Percentiles rank a stretch among this genome's conserved stretches.
These are phyloP conservation scores for Tetrastigma voinierianum DNA, from an alignment of 164 flowering plant species.

Conservation along the genomic window DNA sequence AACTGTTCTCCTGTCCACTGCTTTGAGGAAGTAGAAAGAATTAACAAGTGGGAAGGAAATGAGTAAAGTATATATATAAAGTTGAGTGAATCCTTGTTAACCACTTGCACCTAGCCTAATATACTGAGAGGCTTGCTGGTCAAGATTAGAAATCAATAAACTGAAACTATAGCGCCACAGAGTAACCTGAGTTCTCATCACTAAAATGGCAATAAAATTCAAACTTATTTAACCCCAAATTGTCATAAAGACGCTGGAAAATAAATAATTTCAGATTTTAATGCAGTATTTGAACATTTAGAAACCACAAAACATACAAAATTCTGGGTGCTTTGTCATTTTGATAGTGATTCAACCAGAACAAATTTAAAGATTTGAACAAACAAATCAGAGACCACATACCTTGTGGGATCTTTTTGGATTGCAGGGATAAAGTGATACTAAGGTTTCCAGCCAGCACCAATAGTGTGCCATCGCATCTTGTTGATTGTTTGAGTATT, in stretches of 20 bases:
- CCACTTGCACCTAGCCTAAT: no score
- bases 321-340: no score
- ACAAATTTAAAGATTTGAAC: not conserved
- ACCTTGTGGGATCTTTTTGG: not conserved
- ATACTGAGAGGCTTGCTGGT: no score
- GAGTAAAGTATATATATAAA: no score
- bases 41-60: no score
- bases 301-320: not conserved
- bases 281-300: not conserved
- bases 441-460: not conserved
- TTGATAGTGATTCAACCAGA: no score
- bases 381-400: not conserved
- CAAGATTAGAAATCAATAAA: no score
- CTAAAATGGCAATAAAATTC: not conserved
- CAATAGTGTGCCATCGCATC: not conserved
- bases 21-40: not conserved
- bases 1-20: no score
- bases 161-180: no score
- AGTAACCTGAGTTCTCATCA: not conserved
- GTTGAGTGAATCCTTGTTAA: no score
- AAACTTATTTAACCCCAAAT: not conserved
- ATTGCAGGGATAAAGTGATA: not conserved
- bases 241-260: no score
- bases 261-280: not conserved
- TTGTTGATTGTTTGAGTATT: no score